Evolutionary conservation across 345 rosid species (phyloP).

Genomic region (Syzygium aromaticum): DNA sequence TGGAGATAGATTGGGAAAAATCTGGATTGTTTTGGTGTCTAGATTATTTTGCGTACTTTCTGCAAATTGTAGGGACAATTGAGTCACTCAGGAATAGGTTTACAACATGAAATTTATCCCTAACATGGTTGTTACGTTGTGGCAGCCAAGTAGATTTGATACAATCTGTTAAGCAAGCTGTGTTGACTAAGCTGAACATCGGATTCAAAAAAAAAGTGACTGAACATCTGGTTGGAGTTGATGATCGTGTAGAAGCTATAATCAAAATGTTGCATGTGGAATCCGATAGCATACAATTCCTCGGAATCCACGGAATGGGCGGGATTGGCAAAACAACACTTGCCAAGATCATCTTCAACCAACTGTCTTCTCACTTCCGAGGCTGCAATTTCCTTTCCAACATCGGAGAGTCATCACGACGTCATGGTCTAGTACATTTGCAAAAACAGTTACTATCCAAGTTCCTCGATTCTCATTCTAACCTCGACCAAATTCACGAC

Average conservation of each 20-base stretch:
- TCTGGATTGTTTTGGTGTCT: neutral
- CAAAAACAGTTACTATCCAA: neutral
- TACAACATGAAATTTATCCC: neutral
- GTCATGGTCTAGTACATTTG: neutral
- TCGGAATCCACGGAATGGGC: neutral
- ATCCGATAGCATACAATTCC: neutral
- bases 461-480: neutral
- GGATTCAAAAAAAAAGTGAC: neutral
- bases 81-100: neutral
- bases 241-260: neutral
- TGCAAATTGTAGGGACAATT: neutral
- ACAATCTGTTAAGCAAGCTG: too few relatives aligned
- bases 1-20: neutral
- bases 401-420: too few relatives aligned
- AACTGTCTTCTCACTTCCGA: too few relatives aligned
- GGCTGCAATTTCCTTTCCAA: too few relatives aligned
- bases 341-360: neutral
- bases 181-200: neutral
- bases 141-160: neutral
- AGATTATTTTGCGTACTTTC: neutral
- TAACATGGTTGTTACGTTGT: neutral
- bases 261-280: neutral
- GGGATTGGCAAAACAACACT: neutral
- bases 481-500: neutral
- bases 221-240: neutral